Conservation (phyloP, 257 asterid genomes). For the Nicotiana paniculata region DNA sequence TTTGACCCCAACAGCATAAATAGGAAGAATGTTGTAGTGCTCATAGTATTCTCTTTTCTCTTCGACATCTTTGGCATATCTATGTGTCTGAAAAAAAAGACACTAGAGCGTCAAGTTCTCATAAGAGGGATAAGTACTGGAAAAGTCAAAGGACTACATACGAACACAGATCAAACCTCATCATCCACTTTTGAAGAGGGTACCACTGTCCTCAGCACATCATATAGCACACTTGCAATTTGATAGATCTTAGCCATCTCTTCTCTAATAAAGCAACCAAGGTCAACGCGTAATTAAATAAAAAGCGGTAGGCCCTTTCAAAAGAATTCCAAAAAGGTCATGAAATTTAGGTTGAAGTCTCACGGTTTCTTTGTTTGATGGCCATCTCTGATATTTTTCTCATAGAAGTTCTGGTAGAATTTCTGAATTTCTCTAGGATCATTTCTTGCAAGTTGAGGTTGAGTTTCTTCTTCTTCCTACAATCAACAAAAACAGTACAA, state of each 20-base stretch:
- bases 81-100: slow-evolving; percentile 41
- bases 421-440: slow-evolving; percentile 69
- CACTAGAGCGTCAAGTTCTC: background rate
- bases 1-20: slow-evolving; percentile 77
- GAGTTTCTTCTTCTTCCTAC: slow-evolving; percentile 70
- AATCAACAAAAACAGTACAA: slow-evolving; percentile 9
- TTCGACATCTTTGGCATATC: slow-evolving; percentile 79
- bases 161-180: slow-evolving; percentile 46
- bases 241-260: slow-evolving; percentile 92
- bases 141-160: slow-evolving; percentile 3
- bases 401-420: slow-evolving; percentile 65
- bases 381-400: slow-evolving; percentile 69
- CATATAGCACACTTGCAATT: slow-evolving; percentile 82
- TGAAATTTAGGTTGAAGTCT: slow-evolving; percentile 19
- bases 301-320: background rate
- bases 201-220: slow-evolving; percentile 65
- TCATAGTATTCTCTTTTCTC: slow-evolving; percentile 70
- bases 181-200: slow-evolving; percentile 52
- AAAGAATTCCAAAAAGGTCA: background rate
- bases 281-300: slow-evolving; percentile 7
- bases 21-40: slow-evolving; percentile 93
- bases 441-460: slow-evolving; percentile 39
- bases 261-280: slow-evolving; percentile 44
- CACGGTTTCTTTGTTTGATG: slow-evolving; percentile 85
- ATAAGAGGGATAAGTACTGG: background rate